Percentiles rank a stretch among this genome's conserved stretches.
Conservation (phyloP, 305 asterid species). For the Rubia balearica region DNA sequence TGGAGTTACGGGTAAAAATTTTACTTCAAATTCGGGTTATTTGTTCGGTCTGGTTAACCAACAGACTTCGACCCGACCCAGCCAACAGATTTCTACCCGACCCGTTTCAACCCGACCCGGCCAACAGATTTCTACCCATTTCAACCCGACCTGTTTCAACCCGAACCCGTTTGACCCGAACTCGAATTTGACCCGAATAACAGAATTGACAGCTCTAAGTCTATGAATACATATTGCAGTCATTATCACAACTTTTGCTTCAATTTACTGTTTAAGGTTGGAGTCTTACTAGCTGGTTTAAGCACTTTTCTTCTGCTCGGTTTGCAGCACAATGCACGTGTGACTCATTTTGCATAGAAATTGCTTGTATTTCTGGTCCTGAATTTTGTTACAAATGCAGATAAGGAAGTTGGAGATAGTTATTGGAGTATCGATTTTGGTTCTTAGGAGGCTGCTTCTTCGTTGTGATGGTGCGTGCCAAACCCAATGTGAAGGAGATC, state of each 20-base stretch:
- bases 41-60: no score
- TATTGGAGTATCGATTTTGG: conserved; percentile 55
- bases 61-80: no score
- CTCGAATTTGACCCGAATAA: no score
- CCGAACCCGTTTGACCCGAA: no score
- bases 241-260: conserved; percentile 94
- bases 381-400: conserved; percentile 26
- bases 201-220: no score
- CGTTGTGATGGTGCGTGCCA: conserved; percentile 63
- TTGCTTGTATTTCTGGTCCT: background rate
- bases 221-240: no score
- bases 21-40: no score
- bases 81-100: no score
- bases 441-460: conserved; percentile 71
- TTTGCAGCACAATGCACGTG: conserved; percentile 80
- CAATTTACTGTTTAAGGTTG: conserved; percentile 71
- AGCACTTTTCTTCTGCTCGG: conserved; percentile 73
- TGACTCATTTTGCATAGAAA: background rate
- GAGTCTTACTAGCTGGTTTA: conserved; percentile 85
- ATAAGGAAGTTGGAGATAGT: conserved; percentile 77
- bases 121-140: no score
- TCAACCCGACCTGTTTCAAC: no score
- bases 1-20: no score
- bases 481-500: conserved; percentile 54
- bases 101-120: no score